Percentiles rank a stretch among this genome's conserved stretches.
phyloP scores from a whole-genome alignment of 108 stramenopile species.

The Fragilaria radians region DNA sequence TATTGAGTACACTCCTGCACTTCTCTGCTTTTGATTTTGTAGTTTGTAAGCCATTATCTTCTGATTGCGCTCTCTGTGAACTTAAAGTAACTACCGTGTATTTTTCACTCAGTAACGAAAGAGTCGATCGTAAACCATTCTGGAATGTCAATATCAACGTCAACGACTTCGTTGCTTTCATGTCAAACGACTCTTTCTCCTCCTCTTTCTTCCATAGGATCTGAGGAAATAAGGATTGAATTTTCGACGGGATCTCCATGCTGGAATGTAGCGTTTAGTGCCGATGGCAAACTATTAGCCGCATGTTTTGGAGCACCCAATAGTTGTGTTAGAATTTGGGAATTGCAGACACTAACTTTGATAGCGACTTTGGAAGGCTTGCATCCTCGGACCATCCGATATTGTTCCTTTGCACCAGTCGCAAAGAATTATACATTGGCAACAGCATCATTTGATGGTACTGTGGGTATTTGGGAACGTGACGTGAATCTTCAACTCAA shows the following conservation, averaged over 20 bases:
- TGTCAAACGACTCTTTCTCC: background rate
- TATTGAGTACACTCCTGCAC: no score
- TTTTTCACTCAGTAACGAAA: no score
- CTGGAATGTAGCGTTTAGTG: slow-evolving; percentile 60
- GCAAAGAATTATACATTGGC: slow-evolving; percentile 54
- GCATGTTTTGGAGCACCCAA: slow-evolving; percentile 68
- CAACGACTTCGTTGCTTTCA: background rate
- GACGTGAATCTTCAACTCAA: background rate
- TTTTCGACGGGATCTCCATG: slow-evolving; percentile 31
- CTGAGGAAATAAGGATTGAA: background rate
- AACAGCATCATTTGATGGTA: slow-evolving; percentile 88
- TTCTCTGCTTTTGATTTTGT: no score
- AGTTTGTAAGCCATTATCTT: no score
- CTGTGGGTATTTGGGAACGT: slow-evolving; percentile 81
- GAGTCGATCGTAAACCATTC: no score
- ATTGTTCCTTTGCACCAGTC: slow-evolving; percentile 58
- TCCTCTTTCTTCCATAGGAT: background rate
- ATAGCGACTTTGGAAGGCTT: slow-evolving; percentile 35
- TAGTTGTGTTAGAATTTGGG: slow-evolving; percentile 66
- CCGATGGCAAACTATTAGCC: slow-evolving; percentile 63
- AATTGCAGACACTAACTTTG: slow-evolving; percentile 30
- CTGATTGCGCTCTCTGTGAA: no score
- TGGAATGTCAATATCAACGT: no score
- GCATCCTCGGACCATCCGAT: slow-evolving; percentile 61
- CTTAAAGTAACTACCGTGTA: no score